Conservation (phyloP, 345 rosid species). For the Eucalyptus pumila region DNA sequence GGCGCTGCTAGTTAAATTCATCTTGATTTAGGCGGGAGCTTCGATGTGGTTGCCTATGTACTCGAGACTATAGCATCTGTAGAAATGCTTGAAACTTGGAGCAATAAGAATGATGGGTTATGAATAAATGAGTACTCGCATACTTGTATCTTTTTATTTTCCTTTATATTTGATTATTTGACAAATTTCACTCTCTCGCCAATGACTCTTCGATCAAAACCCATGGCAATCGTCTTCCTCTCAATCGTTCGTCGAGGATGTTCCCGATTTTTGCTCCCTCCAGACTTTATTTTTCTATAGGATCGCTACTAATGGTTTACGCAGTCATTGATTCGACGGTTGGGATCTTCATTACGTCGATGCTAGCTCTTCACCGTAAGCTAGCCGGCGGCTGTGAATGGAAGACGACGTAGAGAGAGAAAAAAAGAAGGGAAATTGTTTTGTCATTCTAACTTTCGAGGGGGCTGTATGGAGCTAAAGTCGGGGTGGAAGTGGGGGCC, state of each 20-base stretch:
- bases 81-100: not conserved
- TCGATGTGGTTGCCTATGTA: not conserved
- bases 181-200: no score
- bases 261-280: no score
- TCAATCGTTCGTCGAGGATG: no score
- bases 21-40: not conserved
- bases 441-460: not conserved
- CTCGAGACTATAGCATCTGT: not conserved
- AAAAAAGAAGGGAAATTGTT: not conserved
- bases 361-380: not conserved
- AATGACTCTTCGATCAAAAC: no score
- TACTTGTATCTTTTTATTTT: no score
- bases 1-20: not conserved
- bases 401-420: not conserved
- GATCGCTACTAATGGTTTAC: no score
- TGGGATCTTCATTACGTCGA: not conserved
- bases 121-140: not conserved
- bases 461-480: not conserved
- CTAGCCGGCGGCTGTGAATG: no score
- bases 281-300: no score
- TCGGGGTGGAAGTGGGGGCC: not conserved
- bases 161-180: no score
- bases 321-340: not conserved
- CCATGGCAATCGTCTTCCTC: no score
- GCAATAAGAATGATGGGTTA: not conserved